Base-by-base conservation (phyloP, 805 yeast genomes). In the Sugiyamaella americana region DNA sequence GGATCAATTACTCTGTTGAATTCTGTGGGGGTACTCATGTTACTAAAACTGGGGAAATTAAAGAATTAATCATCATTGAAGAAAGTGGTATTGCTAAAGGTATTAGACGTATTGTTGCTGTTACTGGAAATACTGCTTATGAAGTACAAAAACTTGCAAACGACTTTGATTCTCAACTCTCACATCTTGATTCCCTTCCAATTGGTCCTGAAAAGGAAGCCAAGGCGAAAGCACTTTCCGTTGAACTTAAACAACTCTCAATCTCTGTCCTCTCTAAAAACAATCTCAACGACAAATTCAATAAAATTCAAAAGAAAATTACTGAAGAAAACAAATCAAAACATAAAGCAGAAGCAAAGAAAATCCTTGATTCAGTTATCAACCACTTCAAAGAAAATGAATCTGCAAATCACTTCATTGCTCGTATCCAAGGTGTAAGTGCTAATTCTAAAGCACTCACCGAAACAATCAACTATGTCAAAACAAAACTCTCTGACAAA, bases 1-100 rank as follows among this genome's bases (percentile, higher is more conserved):
- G 98, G 98, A 69, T 66, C 58, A 70, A 76, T 37, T 73, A 76
- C 61, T 87, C 96, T 1, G 75, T 93, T 55, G 99, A 93, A 71
- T 93, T 93, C 75, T 93, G 99, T 71, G 99, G 99, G 70, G 99
- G 99, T 70, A 93, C 98, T 10, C 99, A 93, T 62, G 96, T 93
- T 55, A 75, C 78, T 42, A 83, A 84, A 68, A 91, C 98, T 17
- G 84, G 91, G 51, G 98, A 91, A 51, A 93, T 93, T 64, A 88
- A 88, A 66, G 91, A 86, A 56, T 78, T 93, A 54, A 86, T 93
- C 30, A 77, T 93, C 46, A 72, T 84, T 52, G 99, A 93, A 73
- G 99, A 93, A 70, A 79, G 87, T 54, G 98, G 98, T 69, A 93
- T 93, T 66, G 98, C 98, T 51, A 93, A 93, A 72, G 99, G 99